phyloP scores from a whole-genome alignment of 106 monocot genomes.

The Alisma plantagoaquatica region DNA sequence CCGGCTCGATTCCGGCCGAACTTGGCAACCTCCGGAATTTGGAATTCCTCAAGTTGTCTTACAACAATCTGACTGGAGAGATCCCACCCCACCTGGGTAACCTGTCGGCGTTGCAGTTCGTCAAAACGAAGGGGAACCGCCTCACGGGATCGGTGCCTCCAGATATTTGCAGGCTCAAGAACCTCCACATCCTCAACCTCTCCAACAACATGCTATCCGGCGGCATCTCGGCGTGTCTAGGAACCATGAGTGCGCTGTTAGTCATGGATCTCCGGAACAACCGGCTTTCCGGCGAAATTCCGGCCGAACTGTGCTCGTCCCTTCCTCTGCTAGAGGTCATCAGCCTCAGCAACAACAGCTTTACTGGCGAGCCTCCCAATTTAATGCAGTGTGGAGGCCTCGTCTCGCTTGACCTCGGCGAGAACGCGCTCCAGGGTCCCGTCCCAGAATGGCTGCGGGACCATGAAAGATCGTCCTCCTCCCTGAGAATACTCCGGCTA shows the following conservation, averaged over 20 bases:
- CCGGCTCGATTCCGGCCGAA: conserved; percentile 36
- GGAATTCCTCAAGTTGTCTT: conserved; percentile 60
- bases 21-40: conserved; percentile 55
- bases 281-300: conserved; percentile 54
- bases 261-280: conserved; percentile 83
- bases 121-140: conserved; percentile 40
- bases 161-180: conserved; percentile 46
- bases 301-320: conserved; percentile 60
- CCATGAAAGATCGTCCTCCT: too few relatives aligned
- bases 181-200: conserved; percentile 59
- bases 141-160: conserved; percentile 46
- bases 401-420: too few relatives aligned
- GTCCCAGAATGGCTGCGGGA: too few relatives aligned
- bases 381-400: too few relatives aligned
- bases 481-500: too few relatives aligned
- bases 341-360: conserved; percentile 75
- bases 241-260: conserved; percentile 59
- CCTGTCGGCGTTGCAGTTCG: conserved; percentile 56
- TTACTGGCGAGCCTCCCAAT: too few relatives aligned
- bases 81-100: conserved; percentile 46
- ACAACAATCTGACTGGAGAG: conserved; percentile 53
- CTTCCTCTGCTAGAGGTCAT: conserved; percentile 78
- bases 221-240: conserved; percentile 57
- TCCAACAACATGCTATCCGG: conserved; percentile 55
- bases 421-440: too few relatives aligned